These are phyloP conservation scores for Neopestalotiopsis sp. DNA, from an alignment of 2,329 filamentous ascomycete genomes.

Conservation along the genomic window DNA sequence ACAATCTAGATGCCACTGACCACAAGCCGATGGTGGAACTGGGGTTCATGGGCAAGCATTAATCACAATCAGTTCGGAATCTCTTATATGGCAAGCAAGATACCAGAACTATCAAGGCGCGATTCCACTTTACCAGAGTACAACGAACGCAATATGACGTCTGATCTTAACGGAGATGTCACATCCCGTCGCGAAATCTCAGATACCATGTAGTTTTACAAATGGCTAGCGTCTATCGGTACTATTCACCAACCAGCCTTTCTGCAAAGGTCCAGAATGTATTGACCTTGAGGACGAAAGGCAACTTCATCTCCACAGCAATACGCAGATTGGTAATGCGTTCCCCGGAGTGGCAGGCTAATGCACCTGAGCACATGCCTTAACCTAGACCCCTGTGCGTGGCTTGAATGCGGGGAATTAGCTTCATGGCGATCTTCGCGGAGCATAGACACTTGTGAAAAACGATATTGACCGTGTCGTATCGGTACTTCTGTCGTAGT, in stretches of 20 bases:
- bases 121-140: too few species aligned
- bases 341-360: not conserved
- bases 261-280: not conserved
- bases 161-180: not conserved
- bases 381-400: not conserved
- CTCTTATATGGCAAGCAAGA: too few species aligned
- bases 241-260: not conserved
- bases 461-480: not conserved
- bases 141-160: not conserved
- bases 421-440: not conserved
- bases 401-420: conserved; percentile 2
- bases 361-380: not conserved
- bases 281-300: not conserved
- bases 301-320: not conserved
- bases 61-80: too few species aligned
- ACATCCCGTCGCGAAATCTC: not conserved
- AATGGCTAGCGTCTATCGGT: not conserved
- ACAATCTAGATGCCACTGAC: too few species aligned
- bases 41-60: too few species aligned
- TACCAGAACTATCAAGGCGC: too few species aligned
- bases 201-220: not conserved
- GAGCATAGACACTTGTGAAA: not conserved
- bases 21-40: too few species aligned
- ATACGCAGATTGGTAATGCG: not conserved
- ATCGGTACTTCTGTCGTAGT: not conserved